Evolutionary conservation across 345 rosid genomes (phyloP).

Genomic region (Citrus reticulata): DNA sequence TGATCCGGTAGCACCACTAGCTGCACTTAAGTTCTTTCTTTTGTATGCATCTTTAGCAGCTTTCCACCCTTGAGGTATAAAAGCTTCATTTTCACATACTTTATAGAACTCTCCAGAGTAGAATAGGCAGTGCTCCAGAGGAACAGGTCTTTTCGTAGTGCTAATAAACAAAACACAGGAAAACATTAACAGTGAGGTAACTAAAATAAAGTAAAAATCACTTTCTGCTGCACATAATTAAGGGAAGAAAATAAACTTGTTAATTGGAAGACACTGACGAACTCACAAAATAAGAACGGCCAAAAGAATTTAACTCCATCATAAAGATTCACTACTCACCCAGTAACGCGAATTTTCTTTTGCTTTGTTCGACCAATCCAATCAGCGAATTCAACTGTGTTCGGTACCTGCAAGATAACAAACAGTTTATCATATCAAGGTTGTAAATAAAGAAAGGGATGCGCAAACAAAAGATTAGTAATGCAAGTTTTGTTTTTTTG

Average conservation of each 20-base stretch:
- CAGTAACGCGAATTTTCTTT: constrained; percentile 87
- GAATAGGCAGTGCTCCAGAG: constrained; percentile 89
- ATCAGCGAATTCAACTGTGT: constrained; percentile 89
- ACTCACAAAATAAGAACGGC: neutral
- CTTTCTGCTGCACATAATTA: neutral
- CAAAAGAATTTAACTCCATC: constrained; percentile 8
- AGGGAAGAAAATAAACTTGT: neutral
- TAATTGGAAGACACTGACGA: neutral
- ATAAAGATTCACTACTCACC: constrained; percentile 45
- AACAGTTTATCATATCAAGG: neutral
- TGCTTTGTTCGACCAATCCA: constrained; percentile 98
- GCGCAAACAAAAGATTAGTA: neutral
- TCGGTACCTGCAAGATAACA: constrained; percentile 65
- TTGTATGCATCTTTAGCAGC: constrained; percentile 74
- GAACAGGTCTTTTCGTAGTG: constrained; percentile 94
- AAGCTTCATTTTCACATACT: constrained; percentile 70
- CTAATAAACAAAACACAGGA: constrained; percentile 36
- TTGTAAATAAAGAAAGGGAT: constrained; percentile 1
- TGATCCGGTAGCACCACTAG: constrained; percentile 41
- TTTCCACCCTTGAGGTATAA: constrained; percentile 64
- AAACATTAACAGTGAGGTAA: constrained; percentile 6
- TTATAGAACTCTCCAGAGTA: constrained; percentile 84
- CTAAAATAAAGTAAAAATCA: neutral
- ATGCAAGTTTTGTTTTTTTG: neutral
- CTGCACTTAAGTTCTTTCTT: constrained; percentile 58